phyloP scores from a whole-genome alignment of 176 grass and related monocot genomes.

The Cenchrus fungigraminus region DNA sequence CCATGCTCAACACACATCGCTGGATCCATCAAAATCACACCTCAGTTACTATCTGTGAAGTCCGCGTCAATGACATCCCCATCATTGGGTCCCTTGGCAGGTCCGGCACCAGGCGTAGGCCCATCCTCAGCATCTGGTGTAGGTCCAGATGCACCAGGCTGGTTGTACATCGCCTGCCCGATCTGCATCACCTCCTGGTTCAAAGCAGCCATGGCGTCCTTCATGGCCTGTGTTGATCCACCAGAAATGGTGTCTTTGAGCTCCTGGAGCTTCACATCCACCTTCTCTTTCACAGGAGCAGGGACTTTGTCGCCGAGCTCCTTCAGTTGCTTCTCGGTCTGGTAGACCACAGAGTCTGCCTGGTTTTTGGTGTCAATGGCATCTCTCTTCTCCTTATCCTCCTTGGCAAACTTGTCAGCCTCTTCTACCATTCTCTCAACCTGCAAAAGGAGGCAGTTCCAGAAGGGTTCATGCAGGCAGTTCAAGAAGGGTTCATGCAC shows the following conservation, averaged over 20 bases:
- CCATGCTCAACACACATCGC: conserved; percentile 13
- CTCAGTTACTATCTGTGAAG: conserved; percentile 94
- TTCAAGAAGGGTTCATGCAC: not conserved
- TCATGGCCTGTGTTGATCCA: conserved; percentile 83
- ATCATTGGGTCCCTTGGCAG: conserved; percentile 51
- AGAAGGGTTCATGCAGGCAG: not conserved
- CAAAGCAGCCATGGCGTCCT: conserved; percentile 83
- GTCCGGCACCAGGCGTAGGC: conserved; percentile 53
- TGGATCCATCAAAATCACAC: not conserved
- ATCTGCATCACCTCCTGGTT: conserved; percentile 99
- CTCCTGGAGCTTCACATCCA: conserved; percentile 80
- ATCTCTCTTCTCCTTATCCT: conserved; percentile 99
- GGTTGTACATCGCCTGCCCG: conserved; percentile 91
- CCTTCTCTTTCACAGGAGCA: conserved; percentile 78
- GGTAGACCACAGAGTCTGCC: conserved; percentile 85
- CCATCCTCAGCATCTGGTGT: conserved; percentile 60
- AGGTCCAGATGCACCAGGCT: conserved; percentile 58
- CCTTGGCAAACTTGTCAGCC: conserved; percentile 90
- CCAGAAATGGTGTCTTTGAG: conserved; percentile 83
- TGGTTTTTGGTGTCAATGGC: conserved; percentile 98
- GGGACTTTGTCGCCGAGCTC: conserved; percentile 94
- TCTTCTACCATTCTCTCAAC: conserved; percentile 96
- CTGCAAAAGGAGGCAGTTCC: conserved; percentile 42
- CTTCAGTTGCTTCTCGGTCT: conserved; percentile 97
- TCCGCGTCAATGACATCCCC: conserved; percentile 95